Conservation (phyloP, 2,329 filamentous ascomycete species). For the Neobulgaria alba region DNA sequence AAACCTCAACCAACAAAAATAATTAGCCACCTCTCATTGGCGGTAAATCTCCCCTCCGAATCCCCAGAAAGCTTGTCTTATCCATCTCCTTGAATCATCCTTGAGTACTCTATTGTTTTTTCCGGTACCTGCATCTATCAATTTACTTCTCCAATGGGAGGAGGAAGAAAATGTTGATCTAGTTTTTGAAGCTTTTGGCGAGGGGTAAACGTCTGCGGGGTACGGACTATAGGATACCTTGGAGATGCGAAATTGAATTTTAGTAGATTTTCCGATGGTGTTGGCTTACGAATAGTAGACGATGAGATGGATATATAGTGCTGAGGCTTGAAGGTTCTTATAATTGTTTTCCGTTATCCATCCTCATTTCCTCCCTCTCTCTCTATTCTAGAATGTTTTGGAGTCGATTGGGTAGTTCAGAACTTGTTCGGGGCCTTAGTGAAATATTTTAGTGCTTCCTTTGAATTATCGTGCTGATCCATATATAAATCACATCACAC, state of each 20-base stretch:
- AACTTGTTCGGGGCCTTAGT: background rate
- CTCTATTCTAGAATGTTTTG: background rate
- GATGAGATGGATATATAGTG: background rate
- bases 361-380: background rate
- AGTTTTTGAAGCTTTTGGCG: background rate
- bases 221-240: background rate
- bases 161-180: background rate
- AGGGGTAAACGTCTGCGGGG: background rate
- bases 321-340: too few relatives aligned
- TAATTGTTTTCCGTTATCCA: too few relatives aligned
- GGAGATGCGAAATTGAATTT: too few relatives aligned
- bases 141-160: background rate
- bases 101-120: background rate
- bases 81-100: background rate
- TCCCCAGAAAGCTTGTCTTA: background rate
- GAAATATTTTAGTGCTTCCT: background rate
- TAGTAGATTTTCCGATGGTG: background rate
- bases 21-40: background rate
- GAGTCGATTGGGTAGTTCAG: background rate
- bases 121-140: background rate
- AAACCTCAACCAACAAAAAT: background rate
- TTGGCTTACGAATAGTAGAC: background rate
- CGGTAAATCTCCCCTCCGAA: conserved; percentile 1
- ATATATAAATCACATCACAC: background rate
- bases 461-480: background rate